Conservation (phyloP, 2,329 filamentous ascomycete genomes). For the Calonectria hongkongensis region DNA sequence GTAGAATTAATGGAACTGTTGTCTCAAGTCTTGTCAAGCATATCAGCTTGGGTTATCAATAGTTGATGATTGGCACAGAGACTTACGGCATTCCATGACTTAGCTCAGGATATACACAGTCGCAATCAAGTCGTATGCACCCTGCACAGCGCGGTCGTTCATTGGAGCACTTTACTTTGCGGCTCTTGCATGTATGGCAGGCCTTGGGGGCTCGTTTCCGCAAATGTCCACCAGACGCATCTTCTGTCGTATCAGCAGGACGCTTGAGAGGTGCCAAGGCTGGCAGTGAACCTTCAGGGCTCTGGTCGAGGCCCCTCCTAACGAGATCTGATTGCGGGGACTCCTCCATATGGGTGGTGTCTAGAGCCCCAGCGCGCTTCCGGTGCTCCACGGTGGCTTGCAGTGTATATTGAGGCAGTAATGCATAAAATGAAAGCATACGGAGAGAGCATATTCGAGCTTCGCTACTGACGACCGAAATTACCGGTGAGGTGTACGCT, state of each 20-base stretch:
- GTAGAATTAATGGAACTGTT: slow-evolving; percentile 18
- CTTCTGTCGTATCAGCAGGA: slow-evolving; percentile 23
- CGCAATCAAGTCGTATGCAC: slow-evolving; percentile 27
- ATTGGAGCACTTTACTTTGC: slow-evolving; percentile 36
- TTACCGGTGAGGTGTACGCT: not conserved
- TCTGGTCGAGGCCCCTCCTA: slow-evolving; percentile 2
- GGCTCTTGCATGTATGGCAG: slow-evolving; percentile 36
- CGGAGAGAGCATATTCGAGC: not conserved
- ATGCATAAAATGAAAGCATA: not conserved
- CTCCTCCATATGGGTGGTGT: slow-evolving; percentile 12
- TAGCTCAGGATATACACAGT: slow-evolving; percentile 33
- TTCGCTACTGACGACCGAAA: slow-evolving; percentile 4
- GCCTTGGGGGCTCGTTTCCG: slow-evolving; percentile 32
- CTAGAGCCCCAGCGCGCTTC: not conserved
- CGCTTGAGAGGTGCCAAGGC: slow-evolving; percentile 26
- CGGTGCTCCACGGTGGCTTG: not conserved
- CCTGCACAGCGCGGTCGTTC: slow-evolving; percentile 27
- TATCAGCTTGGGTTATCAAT: not conserved
- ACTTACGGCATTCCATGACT: slow-evolving; percentile 18
- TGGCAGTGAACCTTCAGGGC: slow-evolving; percentile 1
- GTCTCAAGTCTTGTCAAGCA: not conserved
- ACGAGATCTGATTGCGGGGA: slow-evolving; percentile 23
- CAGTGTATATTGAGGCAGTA: not conserved
- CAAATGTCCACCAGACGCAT: not conserved
- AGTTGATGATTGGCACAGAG: not conserved